These are phyloP conservation scores for Sabuloglossum arenarium DNA, from an alignment of 495 filamentous ascomycete genomes.

Conservation along the genomic window DNA sequence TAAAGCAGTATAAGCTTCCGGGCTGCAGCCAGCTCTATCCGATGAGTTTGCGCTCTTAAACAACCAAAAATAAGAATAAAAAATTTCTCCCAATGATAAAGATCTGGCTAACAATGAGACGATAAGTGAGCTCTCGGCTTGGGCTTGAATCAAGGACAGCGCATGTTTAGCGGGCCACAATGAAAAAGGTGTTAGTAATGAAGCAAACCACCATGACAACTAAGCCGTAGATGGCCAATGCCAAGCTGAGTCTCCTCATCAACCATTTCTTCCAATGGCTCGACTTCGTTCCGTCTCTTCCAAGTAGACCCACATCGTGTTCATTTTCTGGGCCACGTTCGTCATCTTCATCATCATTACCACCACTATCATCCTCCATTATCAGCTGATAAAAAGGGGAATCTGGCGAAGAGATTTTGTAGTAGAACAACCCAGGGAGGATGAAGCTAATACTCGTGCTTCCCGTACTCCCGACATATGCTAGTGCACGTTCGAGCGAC, in stretches of 20 bases:
- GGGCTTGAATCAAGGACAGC: not conserved
- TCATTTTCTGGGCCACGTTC: constrained; percentile 29
- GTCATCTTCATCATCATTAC: no score
- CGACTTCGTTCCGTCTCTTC: constrained; percentile 17
- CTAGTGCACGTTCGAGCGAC: constrained; percentile 72
- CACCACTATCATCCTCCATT: constrained; percentile 75
- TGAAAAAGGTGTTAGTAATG: constrained; percentile 59
- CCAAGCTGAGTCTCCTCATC: constrained; percentile 51
- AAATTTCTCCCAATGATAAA: no score
- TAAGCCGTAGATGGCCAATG: constrained; percentile 60
- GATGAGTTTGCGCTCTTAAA: no score
- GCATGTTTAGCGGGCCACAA: constrained; percentile 26
- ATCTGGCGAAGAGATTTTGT: constrained; percentile 83
- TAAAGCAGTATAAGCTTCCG: no score
- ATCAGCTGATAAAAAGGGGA: constrained; percentile 64
- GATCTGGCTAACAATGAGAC: not conserved
- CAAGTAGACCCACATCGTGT: constrained; percentile 25
- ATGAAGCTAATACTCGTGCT: constrained; percentile 93
- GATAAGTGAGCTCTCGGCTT: not conserved
- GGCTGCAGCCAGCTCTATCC: no score
- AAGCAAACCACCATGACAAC: constrained; percentile 82
- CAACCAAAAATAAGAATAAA: no score
- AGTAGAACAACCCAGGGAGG: constrained; percentile 87
- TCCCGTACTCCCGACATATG: constrained; percentile 88
- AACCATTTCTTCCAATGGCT: constrained; percentile 33